phyloP scores from a whole-genome alignment of 2,329 filamentous ascomycete species.

The Fusarium clavum region DNA sequence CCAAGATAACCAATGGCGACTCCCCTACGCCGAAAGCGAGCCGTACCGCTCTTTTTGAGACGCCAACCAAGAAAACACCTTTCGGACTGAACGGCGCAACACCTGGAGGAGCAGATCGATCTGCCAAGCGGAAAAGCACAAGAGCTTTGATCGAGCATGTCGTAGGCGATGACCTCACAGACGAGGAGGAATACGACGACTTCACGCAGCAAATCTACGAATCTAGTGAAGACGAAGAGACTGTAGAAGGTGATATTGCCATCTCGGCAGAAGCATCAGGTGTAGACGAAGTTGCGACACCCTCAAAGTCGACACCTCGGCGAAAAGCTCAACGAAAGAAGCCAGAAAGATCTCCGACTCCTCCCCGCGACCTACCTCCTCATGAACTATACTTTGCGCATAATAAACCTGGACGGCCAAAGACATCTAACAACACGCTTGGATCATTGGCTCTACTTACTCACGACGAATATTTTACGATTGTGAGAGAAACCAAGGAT shows the following conservation, averaged over 20 bases:
- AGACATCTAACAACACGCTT: conserved; percentile 89
- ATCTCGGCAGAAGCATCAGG: conserved; percentile 24
- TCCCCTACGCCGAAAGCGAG: conserved; percentile 55
- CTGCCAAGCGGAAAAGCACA: conserved; percentile 87
- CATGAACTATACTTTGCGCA: conserved; percentile 96
- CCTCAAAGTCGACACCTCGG: conserved; percentile 57
- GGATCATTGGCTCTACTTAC: conserved; percentile 80
- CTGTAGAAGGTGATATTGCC: conserved; percentile 43
- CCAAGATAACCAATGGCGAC: conserved; percentile 45
- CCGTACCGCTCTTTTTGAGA: conserved; percentile 51
- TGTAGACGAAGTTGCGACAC: conserved; percentile 55
- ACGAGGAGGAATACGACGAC: conserved; percentile 78
- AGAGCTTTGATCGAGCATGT: conserved; percentile 79
- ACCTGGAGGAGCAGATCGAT: conserved; percentile 82
- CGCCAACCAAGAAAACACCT: conserved; percentile 53
- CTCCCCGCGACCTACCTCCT: conserved; percentile 82
- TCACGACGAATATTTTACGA: conserved; percentile 89
- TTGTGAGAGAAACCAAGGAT: conserved; percentile 71
- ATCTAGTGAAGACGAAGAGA: conserved; percentile 64
- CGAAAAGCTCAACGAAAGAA: conserved; percentile 46
- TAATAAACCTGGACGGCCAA: conserved; percentile 82
- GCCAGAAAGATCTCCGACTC: conserved; percentile 74
- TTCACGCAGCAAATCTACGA: conserved; percentile 77
- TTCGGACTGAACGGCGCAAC: conserved; percentile 59
- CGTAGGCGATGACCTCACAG: conserved; percentile 70